A percentile compares a stretch with the other conserved stretches of the same genome.
Evolutionary conservation across 306 rosid species (phyloP).

Genomic region (Mimosa bimucronata): DNA sequence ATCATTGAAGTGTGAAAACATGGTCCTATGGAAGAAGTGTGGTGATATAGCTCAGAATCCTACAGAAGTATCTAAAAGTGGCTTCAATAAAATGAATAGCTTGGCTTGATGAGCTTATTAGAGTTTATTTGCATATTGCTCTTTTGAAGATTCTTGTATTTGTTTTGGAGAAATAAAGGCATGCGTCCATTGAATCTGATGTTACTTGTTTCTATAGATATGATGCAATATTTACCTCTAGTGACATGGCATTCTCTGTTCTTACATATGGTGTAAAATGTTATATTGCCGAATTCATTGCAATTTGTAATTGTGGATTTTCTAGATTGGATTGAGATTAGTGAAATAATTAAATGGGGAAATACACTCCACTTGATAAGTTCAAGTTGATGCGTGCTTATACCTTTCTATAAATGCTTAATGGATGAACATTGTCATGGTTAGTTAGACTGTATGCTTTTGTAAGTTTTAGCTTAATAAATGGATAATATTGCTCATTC

Average conservation of each 20-base stretch:
- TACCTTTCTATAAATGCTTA: not conserved
- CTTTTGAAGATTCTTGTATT: constrained; percentile 7
- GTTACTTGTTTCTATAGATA: not conserved
- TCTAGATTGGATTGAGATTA: constrained; percentile 1
- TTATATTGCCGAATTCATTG: not conserved
- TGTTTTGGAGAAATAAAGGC: constrained; percentile 4
- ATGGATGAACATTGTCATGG: not conserved
- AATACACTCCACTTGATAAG: constrained; percentile 4
- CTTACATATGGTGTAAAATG: not conserved
- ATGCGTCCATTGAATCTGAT: not conserved
- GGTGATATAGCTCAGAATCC: not conserved
- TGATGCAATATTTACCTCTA: not conserved
- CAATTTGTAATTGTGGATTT: not conserved
- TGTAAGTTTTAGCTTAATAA: not conserved
- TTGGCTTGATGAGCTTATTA: not conserved
- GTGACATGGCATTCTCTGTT: not conserved
- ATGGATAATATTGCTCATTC: not conserved
- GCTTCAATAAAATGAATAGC: not conserved
- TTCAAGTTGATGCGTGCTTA: constrained; percentile 9
- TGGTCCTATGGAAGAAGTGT: not conserved
- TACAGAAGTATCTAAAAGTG: constrained; percentile 3
- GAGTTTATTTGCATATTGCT: constrained; percentile 4
- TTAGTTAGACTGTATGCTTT: not conserved
- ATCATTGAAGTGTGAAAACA: not conserved
- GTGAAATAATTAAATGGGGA: constrained; percentile 2